phyloP scores from a whole-genome alignment of 352 stramenopile genomes.

The Thraustochytrium striatum region DNA sequence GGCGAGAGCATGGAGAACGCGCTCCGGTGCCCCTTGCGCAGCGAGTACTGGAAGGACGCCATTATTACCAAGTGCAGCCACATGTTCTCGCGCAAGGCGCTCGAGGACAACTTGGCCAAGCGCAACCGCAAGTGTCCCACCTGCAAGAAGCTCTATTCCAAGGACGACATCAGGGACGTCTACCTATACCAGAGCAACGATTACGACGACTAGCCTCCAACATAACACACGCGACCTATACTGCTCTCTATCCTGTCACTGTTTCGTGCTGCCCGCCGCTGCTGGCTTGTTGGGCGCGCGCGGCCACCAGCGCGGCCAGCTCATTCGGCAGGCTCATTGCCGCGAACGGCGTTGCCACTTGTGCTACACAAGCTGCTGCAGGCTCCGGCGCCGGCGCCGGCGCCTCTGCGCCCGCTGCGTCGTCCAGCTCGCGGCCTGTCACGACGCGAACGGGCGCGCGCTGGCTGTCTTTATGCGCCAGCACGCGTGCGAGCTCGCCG shows the following conservation, averaged over 20 bases:
- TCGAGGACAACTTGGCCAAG: constrained; percentile 47
- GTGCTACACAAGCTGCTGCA: too few species aligned
- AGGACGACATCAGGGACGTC: constrained; percentile 23
- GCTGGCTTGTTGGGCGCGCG: too few species aligned
- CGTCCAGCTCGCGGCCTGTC: neutral
- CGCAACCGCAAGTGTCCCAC: constrained; percentile 43
- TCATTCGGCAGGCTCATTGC: too few species aligned
- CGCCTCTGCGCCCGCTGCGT: neutral
- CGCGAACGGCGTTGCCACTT: too few species aligned
- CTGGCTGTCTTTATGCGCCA: neutral
- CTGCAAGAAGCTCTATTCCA: constrained; percentile 46
- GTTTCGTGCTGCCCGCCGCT: too few species aligned
- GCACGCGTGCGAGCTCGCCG: neutral
- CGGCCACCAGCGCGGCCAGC: too few species aligned
- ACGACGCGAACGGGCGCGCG: constrained; percentile 28
- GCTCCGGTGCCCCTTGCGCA: constrained; percentile 10
- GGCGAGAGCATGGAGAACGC: constrained; percentile 23
- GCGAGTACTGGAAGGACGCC: constrained; percentile 30
- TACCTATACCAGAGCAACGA: constrained; percentile 45
- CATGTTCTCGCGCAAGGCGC: constrained; percentile 34
- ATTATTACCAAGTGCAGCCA: constrained; percentile 44
- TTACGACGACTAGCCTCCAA: constrained; percentile 26
- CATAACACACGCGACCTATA: neutral
- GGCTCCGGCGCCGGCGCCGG: too few species aligned
- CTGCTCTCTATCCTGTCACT: too few species aligned